phyloP scores from a whole-genome alignment of 2,329 filamentous ascomycete genomes.

The Alternaria triticimaculans region DNA sequence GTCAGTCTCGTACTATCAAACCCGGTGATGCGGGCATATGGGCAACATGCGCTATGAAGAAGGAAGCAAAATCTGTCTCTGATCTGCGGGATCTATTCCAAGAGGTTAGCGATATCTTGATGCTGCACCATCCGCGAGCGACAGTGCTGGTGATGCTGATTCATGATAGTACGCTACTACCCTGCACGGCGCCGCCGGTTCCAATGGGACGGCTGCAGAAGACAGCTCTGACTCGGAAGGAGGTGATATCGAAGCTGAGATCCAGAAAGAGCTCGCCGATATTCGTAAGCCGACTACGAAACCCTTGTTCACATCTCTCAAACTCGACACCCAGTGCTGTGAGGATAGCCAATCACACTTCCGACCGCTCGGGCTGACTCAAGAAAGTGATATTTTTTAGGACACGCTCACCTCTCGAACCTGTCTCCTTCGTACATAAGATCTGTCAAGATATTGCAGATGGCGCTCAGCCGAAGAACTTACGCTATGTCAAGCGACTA shows the following conservation, averaged over 20 bases:
- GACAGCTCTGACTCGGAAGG: slow-evolving; percentile 40
- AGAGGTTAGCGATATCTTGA: slow-evolving; percentile 58
- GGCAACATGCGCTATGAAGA: slow-evolving; percentile 76
- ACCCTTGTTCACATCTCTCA: slow-evolving; percentile 60
- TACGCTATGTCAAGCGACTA: slow-evolving; percentile 66
- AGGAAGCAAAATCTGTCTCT: slow-evolving; percentile 71
- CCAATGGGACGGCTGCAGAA: slow-evolving; percentile 51
- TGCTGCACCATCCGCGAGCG: background rate
- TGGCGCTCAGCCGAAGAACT: slow-evolving; percentile 59
- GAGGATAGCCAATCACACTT: slow-evolving; percentile 29
- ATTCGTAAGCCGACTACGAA: slow-evolving; percentile 61
- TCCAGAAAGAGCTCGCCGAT: slow-evolving; percentile 72
- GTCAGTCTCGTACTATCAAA: slow-evolving; percentile 57
- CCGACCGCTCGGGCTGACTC: slow-evolving; percentile 18
- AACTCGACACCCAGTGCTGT: slow-evolving; percentile 63
- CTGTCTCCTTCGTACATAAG: slow-evolving; percentile 64
- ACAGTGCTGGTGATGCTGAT: slow-evolving; percentile 19
- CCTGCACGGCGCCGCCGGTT: slow-evolving; percentile 51
- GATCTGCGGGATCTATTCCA: slow-evolving; percentile 73
- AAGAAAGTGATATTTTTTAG: slow-evolving; percentile 64
- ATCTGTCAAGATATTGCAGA: slow-evolving; percentile 64
- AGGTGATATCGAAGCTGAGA: slow-evolving; percentile 73
- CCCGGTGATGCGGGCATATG: slow-evolving; percentile 77
- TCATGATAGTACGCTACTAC: slow-evolving; percentile 71
- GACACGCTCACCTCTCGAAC: slow-evolving; percentile 63